These are phyloP conservation scores for Xylariaceae sp. DNA, from an alignment of 2,329 filamentous ascomycete species.

Conservation along the genomic window DNA sequence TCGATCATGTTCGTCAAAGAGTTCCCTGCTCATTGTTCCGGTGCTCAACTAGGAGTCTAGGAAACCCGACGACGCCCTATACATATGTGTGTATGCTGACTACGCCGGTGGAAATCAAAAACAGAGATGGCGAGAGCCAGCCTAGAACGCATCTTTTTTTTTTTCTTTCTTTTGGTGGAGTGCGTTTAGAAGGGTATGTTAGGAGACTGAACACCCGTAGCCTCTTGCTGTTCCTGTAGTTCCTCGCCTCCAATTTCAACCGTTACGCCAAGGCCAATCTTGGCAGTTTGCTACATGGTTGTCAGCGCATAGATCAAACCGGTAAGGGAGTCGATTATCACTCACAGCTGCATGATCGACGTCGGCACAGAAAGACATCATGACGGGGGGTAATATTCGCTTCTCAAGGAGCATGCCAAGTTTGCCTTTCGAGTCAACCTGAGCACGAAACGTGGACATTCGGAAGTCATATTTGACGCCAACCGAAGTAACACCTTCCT, in stretches of 20 bases:
- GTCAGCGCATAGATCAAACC: slow-evolving; percentile 12
- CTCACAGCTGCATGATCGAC: slow-evolving; percentile 93
- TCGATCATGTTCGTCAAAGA: slow-evolving; percentile 6
- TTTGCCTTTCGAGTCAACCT: slow-evolving; percentile 93
- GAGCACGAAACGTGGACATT: slow-evolving; percentile 89
- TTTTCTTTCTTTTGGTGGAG: neutral
- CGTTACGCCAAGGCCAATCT: slow-evolving; percentile 89
- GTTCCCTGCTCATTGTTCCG: slow-evolving; percentile 4
- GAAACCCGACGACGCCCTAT: neutral
- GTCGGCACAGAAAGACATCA: slow-evolving; percentile 91
- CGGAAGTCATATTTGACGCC: slow-evolving; percentile 98
- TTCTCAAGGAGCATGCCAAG: slow-evolving; percentile 91
- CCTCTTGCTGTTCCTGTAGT: slow-evolving; percentile 77
- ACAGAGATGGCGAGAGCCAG: slow-evolving; percentile 15
- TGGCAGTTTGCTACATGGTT: slow-evolving; percentile 71
- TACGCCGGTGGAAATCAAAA: slow-evolving; percentile 20
- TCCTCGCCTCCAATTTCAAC: slow-evolving; percentile 82
- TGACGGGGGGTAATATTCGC: slow-evolving; percentile 86
- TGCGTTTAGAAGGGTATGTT: slow-evolving; percentile 60
- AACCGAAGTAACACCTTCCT: slow-evolving; percentile 85
- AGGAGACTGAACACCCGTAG: slow-evolving; percentile 45
- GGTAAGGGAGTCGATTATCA: slow-evolving; percentile 18
- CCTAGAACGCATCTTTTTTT: slow-evolving; percentile 18
- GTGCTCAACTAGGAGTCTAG: neutral
- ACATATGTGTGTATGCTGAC: neutral